Base-by-base conservation (phyloP, 768 basidiomycete genomes). In the Suillus ampliporus region DNA sequence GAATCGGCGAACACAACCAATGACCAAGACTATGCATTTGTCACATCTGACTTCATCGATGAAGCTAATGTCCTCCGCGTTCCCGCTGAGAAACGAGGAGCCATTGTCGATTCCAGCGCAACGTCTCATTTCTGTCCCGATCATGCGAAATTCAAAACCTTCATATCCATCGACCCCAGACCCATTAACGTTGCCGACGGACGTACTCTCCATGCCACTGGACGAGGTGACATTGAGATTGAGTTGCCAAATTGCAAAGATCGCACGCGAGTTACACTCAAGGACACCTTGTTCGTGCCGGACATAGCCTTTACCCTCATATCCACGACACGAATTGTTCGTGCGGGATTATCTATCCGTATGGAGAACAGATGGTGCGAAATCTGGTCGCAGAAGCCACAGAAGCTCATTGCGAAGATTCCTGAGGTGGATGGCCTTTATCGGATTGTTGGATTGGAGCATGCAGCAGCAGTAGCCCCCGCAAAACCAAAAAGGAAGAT, bases 151-250 rank as follows among this genome's bases (percentile, higher is more conserved):
- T 61, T 57, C 43, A 57, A 5, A 19, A 35, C 17, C 1, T 48
- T 57, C 6, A 26, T 47, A 3, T 28, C 44, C 3, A 57, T 61
- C 10, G 10, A 28, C 8, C 53, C 53, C 9, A 61, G 35, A 26
- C 61, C 61, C 0, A 38, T 61, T 23, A 52, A 47, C 4, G 51
- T 63, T 4, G 76, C 76, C 11, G 69, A 78, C 57, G 72, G 74
- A 53, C 65, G 57, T 0, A 59, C 58, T 1, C 75, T 79, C 48
- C 61, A 69, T 58, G 77, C 78, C 0, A 70, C 65, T 31, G 73
- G 78, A 9, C 67, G 65, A 50, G 78, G 78, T 1, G 74, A 78
- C 40, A 67, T 78, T 61, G 7, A 60, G 0, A 65, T 77, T 34
- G 48, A 63, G 4, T 50, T 77, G 1, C 74, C 74, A 0, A 74